Conservation (phyloP, 192 early-diverging fungal genomes). For the Coemansia sp. region DNA sequence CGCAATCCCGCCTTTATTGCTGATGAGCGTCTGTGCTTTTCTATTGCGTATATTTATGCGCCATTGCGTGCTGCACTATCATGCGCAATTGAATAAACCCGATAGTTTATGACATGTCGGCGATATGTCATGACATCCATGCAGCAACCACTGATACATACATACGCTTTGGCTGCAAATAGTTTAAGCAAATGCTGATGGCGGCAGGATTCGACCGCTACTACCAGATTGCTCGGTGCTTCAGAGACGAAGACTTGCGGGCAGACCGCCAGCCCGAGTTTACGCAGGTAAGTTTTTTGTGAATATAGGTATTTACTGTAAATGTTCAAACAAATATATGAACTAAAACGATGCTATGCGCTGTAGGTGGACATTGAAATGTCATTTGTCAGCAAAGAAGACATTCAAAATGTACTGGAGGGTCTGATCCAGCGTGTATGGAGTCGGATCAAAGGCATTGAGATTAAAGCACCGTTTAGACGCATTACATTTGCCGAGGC, state of each 20-base stretch:
- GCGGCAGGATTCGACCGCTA: conserved; percentile 85
- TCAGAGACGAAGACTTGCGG: conserved; percentile 84
- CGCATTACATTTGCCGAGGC: conserved; percentile 80
- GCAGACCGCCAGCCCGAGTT: conserved; percentile 93
- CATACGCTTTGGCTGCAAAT: conserved; percentile 1
- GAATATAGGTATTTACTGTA: not conserved
- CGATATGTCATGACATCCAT: no score
- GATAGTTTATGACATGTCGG: no score
- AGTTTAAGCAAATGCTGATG: conserved; percentile 95
- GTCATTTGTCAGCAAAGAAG: conserved; percentile 71
- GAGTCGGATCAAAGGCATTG: conserved; percentile 56
- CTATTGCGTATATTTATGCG: no score
- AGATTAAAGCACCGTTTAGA: conserved; percentile 63
- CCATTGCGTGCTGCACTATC: no score
- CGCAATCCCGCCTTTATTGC: not conserved
- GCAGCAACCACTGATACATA: not conserved
- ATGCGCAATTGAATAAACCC: no score
- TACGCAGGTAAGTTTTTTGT: conserved; percentile 66
- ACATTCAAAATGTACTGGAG: conserved; percentile 77
- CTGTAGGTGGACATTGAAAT: conserved; percentile 86
- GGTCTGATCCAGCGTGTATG: conserved; percentile 67
- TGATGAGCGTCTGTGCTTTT: no score
- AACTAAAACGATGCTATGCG: not conserved
- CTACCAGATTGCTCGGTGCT: conserved; percentile 91
- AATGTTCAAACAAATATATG: not conserved